Evolutionary conservation across 306 rosid species (phyloP).

Genomic region (Macrotyloma uniflorum): DNA sequence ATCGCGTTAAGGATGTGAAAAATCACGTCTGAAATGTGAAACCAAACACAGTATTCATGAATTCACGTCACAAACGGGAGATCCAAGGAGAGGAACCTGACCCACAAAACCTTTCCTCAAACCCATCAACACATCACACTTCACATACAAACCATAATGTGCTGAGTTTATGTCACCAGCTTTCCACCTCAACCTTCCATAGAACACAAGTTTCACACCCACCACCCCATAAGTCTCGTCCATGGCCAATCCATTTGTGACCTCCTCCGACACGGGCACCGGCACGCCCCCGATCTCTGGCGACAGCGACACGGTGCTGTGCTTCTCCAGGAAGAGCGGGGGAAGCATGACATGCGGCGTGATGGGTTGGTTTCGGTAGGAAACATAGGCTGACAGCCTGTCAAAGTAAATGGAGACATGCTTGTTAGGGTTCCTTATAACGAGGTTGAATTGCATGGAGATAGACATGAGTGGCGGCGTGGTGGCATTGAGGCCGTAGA

Average conservation of each 20-base stretch:
- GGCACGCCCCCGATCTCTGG: conserved; percentile 71
- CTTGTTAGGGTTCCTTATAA: conserved; percentile 73
- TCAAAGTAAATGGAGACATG: conserved; percentile 73
- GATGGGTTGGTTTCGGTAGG: conserved; percentile 65
- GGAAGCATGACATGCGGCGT: conserved; percentile 70
- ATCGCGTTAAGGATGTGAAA: not conserved
- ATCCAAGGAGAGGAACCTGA: conserved; percentile 74
- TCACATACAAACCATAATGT: conserved; percentile 62
- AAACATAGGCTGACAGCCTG: conserved; percentile 55
- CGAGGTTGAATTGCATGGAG: conserved; percentile 74
- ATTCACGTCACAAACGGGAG: conserved; percentile 68
- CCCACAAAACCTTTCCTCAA: conserved; percentile 73
- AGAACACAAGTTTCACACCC: conserved; percentile 55
- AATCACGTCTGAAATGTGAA: too few relatives aligned
- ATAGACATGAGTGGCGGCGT: conserved; percentile 55
- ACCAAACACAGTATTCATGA: conserved; percentile 32
- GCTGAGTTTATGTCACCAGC: conserved; percentile 58
- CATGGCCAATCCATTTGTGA: conserved; percentile 46
- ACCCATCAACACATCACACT: conserved; percentile 73
- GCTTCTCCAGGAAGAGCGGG: conserved; percentile 51
- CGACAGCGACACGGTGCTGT: conserved; percentile 56
- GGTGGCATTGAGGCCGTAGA: conserved; percentile 68
- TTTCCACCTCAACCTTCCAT: conserved; percentile 84
- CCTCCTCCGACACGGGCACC: conserved; percentile 67
- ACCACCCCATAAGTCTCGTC: conserved; percentile 71